Base-by-base conservation (phyloP, 805 yeast species). In the Starmerella roubikii region DNA sequence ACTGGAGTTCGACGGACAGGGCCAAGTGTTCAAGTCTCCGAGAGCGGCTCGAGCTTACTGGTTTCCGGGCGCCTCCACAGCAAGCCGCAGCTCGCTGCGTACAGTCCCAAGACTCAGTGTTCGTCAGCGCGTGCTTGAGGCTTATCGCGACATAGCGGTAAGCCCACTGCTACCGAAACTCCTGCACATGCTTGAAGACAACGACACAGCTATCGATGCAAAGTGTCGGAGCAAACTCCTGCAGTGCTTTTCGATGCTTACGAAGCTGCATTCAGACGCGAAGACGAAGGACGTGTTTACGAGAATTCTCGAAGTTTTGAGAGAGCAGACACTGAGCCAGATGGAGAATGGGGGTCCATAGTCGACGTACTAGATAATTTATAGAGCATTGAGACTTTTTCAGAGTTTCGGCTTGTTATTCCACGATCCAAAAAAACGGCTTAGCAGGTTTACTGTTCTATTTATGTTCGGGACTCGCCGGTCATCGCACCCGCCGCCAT, bases 191-290 rank as follows among this genome's bases (percentile, higher is more conserved):
- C 20, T 29, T 4, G 31, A 29, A 29, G 31, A 29, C 8, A 7
- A 10, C 4, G 31, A 29, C 9, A n/a, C 30, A 10, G 30, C 8
- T 10, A 11, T 29, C 16, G 20, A 17, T 29, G 16, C 7, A 4
- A 9, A 9, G 8, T 29, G 31, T 12, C 8, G 20, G 8, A 16
- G 64, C 21, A 54, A 64, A 2, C 53, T 78, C 23, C 55, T 75
- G 10, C 82, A 76, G 50, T 78, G 88, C 49, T 68, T 77, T 46
- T 74, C 78, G 7, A 61, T 73, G 22, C 53, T 79, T 23, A 65
- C 68, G 17, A 63, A 73, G 1, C 65, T 74, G 3, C 69, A 68
- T 6, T 15, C 31, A 7, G 31, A 29, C 12, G 4, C 31, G 9
- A 6, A 7, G 12, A 12, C 9, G 20, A 11, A 29, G 20, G 31